Conservation (phyloP, 176 grass and related monocot species). For the Ensete glaucum region DNA sequence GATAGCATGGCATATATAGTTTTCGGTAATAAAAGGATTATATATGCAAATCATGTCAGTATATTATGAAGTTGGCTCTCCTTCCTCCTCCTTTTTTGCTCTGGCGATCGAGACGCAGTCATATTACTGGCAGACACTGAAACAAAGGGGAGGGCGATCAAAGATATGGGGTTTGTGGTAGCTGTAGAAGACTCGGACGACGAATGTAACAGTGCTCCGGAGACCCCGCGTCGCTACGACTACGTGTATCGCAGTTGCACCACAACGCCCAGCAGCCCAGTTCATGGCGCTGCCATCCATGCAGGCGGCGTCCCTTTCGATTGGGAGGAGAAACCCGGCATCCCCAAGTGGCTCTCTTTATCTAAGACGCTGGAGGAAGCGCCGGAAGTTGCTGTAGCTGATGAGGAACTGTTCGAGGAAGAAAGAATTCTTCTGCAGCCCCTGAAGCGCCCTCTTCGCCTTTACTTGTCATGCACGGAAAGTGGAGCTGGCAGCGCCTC, state of each 20-base stretch:
- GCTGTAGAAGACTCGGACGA: slow-evolving; percentile 11
- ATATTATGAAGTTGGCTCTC: too few relatives aligned
- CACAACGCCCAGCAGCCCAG: slow-evolving; percentile 67
- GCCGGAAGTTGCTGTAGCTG: slow-evolving; percentile 47
- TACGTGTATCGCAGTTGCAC: slow-evolving; percentile 55
- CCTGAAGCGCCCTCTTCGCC: too few relatives aligned
- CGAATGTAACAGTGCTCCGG: slow-evolving; percentile 4
- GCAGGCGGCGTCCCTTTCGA: slow-evolving; percentile 57
- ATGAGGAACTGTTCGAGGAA: slow-evolving; percentile 20
- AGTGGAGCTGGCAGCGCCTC: too few relatives aligned
- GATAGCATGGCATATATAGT: too few relatives aligned
- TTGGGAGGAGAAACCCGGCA: slow-evolving; percentile 81
- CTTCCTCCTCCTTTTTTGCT: too few relatives aligned
- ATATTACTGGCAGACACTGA: too few relatives aligned
- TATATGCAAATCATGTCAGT: too few relatives aligned
- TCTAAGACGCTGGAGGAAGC: background rate
- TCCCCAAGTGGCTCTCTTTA: slow-evolving; percentile 32
- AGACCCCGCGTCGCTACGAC: slow-evolving; percentile 54
- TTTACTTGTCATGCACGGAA: too few relatives aligned
- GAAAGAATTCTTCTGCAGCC: too few relatives aligned
- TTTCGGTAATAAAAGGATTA: too few relatives aligned
- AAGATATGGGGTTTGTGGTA: slow-evolving; percentile 9
- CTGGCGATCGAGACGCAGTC: too few relatives aligned
- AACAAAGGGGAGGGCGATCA: background rate
- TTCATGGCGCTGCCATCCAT: slow-evolving; percentile 49